Evolutionary conservation across 2,329 filamentous ascomycete genomes (phyloP).

Genomic region (Colletotrichum spinosum): DNA sequence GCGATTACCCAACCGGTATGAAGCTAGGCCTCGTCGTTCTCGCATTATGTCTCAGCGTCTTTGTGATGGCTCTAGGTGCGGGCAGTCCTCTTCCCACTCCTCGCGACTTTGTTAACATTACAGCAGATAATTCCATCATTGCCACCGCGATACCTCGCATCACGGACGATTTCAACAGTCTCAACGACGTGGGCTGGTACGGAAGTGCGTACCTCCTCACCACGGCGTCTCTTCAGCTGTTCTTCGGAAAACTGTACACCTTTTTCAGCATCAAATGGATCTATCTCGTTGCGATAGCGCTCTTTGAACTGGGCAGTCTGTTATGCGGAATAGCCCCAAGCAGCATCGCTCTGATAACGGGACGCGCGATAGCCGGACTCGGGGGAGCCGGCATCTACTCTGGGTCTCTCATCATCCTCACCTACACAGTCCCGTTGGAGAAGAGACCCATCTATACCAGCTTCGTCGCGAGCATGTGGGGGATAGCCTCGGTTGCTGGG

Average conservation of each 20-base stretch:
- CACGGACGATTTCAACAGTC: conserved; percentile 54
- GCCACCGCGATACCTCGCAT: conserved; percentile 58
- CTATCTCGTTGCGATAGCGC: conserved; percentile 50
- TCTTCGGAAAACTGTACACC: conserved; percentile 57
- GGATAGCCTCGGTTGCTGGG: conserved; percentile 54
- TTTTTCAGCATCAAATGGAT: conserved; percentile 57
- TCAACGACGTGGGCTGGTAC: conserved; percentile 64
- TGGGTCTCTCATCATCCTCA: conserved; percentile 56
- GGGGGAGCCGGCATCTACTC: conserved; percentile 60
- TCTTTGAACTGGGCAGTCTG: conserved; percentile 58
- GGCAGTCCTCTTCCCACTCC: not conserved
- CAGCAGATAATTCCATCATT: conserved; percentile 53
- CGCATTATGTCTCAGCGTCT: conserved; percentile 52
- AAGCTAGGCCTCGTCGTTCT: conserved; percentile 50
- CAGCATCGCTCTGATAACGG: conserved; percentile 49
- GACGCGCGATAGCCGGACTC: conserved; percentile 49
- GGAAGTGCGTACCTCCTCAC: conserved; percentile 57
- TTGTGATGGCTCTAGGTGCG: conserved; percentile 54
- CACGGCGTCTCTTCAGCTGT: conserved; percentile 52
- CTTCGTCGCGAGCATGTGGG: conserved; percentile 57
- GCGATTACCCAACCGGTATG: conserved; percentile 27
- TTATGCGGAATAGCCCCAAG: conserved; percentile 51
- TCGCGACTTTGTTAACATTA: not conserved
- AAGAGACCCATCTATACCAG: conserved; percentile 52
- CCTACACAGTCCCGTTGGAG: conserved; percentile 49